Evolutionary conservation across 2,329 filamentous ascomycete genomes (phyloP), one percentile per base, ranked within the genome.

Genomic region (Trichophyton schoenleinii): DNA sequence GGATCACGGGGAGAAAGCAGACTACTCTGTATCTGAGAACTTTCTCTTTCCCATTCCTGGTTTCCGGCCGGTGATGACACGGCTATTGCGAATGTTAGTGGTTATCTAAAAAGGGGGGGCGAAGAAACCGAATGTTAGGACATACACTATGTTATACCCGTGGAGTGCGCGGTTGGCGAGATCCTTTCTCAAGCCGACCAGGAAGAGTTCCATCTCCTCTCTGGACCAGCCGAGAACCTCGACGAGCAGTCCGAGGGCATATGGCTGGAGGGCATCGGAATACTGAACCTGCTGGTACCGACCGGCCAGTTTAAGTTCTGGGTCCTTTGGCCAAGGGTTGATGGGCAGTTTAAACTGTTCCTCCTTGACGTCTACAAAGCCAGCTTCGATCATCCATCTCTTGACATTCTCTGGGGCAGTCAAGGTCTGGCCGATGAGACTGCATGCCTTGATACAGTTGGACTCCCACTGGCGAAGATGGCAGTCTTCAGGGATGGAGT

Each of bases 351-450:
- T 62, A 52, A 64, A 64, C 46, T 65, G 64, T 25, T 76, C 74
- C 64, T 82, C 78, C 55, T 80, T 73, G 9, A 86, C 77, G 60
- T 85, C 80, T 2, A 80, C 75, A 62, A 83, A 85, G 0, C 83
- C 83, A 1, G 80, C 78, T 31, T 80, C 77, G 67, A 77, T 74
- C 71, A 85, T 81, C 74, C 77, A 82, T 25, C 38, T 15, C 62
- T 81, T 80, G 38, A 83, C 68, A 49, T 79, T 76, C 46, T 82
- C 78, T 0, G 80, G 81, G 31, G 83, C 75, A 2, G 80, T 75
- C 61, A 81, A 73, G 63, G 83, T 74, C 60, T 77, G 70, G 71
- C 73, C 66, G 66, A 72, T 60, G 28, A 70, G 74, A 68, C 73
- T 72, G 48, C 79, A 78, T 18, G 80, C 79, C 11, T 78, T 72